Evolutionary conservation across 1,284 basidiomycete genomes (phyloP), one percentile per base, ranked within the genome.

Genomic region (Puccinia novopanici): DNA sequence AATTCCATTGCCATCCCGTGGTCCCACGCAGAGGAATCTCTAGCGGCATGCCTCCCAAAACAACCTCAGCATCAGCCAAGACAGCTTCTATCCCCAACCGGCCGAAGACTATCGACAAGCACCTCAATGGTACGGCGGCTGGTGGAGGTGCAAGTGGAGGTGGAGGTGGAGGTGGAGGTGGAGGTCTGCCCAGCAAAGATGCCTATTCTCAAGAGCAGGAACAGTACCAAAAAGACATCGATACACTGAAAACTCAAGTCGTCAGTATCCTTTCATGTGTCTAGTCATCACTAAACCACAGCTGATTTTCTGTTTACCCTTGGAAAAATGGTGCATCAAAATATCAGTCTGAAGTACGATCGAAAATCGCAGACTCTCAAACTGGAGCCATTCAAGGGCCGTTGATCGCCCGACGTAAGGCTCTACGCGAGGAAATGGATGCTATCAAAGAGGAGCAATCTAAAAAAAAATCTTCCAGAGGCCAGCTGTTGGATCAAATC

Each of bases 391-490:
- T 83, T 71, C 84, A 85, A 71, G 83, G 83, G 9, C 85, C 86
- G 30, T 90, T 89, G 34, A 91, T 91, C 82, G 93, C 95, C 83
- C 89, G 91, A 81, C 89, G 92, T 82, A 90, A 89, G 74, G 88
- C 88, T 76, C 90, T 99, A 81, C 91, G 91, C 82, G 88, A 91
- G 70, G 93, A 99, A 88, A 89, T 98, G 82, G 93, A 98, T 83
- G 84, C 86, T 76, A 89, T 98, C 81, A 91, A 93, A 61, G 89
- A 89, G 40, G 89, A 92, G 84, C 96, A 98, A 87, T 91, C 92
- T 57, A 90, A 89, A 82, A 90, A 88, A 88, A 98, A 98, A 88
- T 87, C 87, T 61, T 89, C 91, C 24, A 89, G 95, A 81, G 87
- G 88, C 45, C 94, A 93, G 87, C 88, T 93, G 70, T 86, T 91